A percentile compares a stretch with the other conserved stretches of the same genome.
Evolutionary conservation across 106 monocot species (phyloP).

Genomic region (Acorus gramineus): DNA sequence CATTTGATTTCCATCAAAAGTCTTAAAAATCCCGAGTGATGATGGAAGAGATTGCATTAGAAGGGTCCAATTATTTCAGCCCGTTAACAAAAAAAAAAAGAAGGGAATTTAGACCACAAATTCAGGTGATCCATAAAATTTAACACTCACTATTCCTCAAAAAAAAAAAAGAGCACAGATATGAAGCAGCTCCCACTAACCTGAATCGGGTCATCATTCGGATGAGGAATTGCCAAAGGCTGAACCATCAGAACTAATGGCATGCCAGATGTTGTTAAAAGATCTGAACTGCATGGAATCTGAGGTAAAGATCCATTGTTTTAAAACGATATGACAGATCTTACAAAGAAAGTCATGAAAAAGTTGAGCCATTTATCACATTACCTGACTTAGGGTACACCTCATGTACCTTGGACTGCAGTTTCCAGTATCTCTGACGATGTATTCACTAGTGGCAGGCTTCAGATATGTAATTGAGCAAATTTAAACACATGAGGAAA

Average conservation of each 20-base stretch:
- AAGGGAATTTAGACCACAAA: too few species aligned
- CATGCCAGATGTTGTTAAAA: slow-evolving; percentile 84
- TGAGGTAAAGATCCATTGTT: slow-evolving; percentile 13
- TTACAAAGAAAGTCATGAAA: too few species aligned
- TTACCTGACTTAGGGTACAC: slow-evolving; percentile 91
- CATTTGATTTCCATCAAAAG: too few species aligned
- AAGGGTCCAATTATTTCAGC: too few species aligned
- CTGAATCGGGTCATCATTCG: slow-evolving; percentile 90
- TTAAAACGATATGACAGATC: neutral
- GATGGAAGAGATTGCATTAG: too few species aligned
- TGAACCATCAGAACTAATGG: slow-evolving; percentile 88
- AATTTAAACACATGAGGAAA: neutral
- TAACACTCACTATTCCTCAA: too few species aligned
- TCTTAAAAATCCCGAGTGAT: too few species aligned
- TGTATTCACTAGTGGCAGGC: slow-evolving; percentile 83
- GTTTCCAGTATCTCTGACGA: slow-evolving; percentile 86
- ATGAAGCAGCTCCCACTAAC: slow-evolving; percentile 23
- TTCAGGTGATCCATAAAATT: too few species aligned
- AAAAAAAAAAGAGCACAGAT: neutral
- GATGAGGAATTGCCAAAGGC: slow-evolving; percentile 80
- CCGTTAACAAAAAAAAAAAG: too few species aligned
- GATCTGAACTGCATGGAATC: slow-evolving; percentile 89
- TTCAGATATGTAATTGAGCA: slow-evolving; percentile 13
- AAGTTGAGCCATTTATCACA: too few species aligned
- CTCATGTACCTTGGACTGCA: slow-evolving; percentile 96